phyloP scores from a whole-genome alignment of 139 green algal species.

The Limnomonas spitsbergensis region DNA sequence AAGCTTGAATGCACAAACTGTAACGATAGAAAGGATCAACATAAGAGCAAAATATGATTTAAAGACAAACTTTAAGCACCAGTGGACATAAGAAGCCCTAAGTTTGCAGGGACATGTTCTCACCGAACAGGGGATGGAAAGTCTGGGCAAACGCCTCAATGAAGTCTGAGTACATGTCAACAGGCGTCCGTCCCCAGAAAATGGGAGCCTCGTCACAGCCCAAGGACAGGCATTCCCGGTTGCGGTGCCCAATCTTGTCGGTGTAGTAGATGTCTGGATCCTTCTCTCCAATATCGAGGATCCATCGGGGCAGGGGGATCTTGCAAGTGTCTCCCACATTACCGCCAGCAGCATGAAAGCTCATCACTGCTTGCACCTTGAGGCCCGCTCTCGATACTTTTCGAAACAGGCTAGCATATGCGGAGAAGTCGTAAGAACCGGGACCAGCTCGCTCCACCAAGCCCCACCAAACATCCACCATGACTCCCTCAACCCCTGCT shows the following conservation, averaged over 20 bases:
- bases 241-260: conserved; percentile 81
- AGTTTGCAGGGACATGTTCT: not conserved
- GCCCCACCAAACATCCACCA: conserved; percentile 94
- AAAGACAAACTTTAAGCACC: too few relatives aligned
- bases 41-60: not conserved
- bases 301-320: conserved; percentile 90
- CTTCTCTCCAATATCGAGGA: conserved; percentile 79
- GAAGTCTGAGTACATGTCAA: conserved; percentile 94
- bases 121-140: conserved; percentile 65
- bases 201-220: conserved; percentile 80
- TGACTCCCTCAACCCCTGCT: conserved; percentile 86
- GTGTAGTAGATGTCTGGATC: conserved; percentile 97
- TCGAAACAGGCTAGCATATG: conserved; percentile 67
- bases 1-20: not conserved
- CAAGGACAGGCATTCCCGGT: conserved; percentile 91
- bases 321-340: conserved; percentile 92
- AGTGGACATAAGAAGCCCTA: too few relatives aligned
- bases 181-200: conserved; percentile 85
- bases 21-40: not conserved
- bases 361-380: conserved; percentile 90
- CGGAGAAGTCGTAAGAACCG: conserved; percentile 79
- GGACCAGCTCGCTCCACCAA: conserved; percentile 75
- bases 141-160: conserved; percentile 79
- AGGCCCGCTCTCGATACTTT: conserved; percentile 53
- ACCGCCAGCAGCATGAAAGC: conserved; percentile 84